Percentiles rank a stretch among this genome's conserved stretches.
phyloP scores from a whole-genome alignment of 2,329 filamentous ascomycete genomes.

The Botrytis fabae region DNA sequence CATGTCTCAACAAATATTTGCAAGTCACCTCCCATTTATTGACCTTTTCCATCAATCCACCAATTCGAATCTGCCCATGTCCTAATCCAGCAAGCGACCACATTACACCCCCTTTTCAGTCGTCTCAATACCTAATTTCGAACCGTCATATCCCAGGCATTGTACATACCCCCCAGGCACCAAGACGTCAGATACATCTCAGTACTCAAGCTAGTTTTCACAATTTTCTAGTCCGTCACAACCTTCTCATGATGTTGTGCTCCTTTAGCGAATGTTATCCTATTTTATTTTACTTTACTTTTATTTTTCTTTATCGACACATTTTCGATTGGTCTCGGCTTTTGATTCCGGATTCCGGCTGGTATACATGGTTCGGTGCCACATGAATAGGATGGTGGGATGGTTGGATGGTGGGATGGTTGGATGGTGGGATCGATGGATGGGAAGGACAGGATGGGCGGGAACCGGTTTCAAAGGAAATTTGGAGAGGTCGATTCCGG shows the following conservation, averaged over 20 bases:
- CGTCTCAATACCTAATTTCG: neutral
- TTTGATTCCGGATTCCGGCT: neutral
- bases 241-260: neutral
- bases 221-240: conserved; percentile 5
- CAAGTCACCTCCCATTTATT: neutral
- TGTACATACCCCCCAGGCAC: conserved; percentile 3
- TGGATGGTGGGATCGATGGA: neutral
- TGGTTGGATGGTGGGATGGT: neutral
- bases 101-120: neutral
- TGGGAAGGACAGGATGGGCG: conserved; percentile 1
- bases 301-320: conserved; percentile 2
- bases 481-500: neutral
- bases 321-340: neutral
- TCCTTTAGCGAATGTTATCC: conserved; percentile 8
- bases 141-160: neutral
- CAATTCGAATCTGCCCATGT: neutral
- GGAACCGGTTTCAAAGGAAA: conserved; percentile 1
- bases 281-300: neutral
- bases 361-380: neutral
- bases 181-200: neutral
- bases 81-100: neutral
- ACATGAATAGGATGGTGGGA: neutral
- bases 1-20: neutral
- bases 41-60: neutral
- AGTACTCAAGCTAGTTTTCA: conserved; percentile 7